Evolutionary conservation across 768 basidiomycete species (phyloP), one percentile per base, ranked within the genome.

Genomic region (Pseudohyphozyma bogoriensis): DNA sequence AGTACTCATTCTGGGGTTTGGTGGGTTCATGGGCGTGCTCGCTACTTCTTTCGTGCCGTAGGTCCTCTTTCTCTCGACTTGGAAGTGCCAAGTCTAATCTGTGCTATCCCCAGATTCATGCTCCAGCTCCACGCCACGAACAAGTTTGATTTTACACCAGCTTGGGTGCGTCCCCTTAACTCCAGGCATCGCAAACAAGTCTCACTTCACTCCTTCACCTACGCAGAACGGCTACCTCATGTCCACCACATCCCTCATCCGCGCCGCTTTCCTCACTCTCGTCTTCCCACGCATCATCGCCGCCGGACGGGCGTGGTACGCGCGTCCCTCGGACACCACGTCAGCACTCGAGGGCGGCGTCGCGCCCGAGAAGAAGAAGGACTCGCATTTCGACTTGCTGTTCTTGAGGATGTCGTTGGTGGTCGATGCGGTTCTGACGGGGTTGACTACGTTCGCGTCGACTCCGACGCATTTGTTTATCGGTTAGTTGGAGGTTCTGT

Each of bases 391-490:
- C 56, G 74, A 74, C 51, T 66, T 74, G 4, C 53, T 60, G 28
- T 74, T 74, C 63, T 46, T 74, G 11, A 56, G 70, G 39, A 67
- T 61, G 53, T 65, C 62, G 15, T 71, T 73, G 42, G 65, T 73
- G 39, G 33, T 71, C 44, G 73, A 74, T 51, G 73, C 66, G 11
- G 22, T 71, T 9, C 60, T 73, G 24, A 73, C 73, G 1, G 64
- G 55, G 18, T 51, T 55, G 7, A 57, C 70, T 18, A 58, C 67
- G 15, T 59, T 71, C 53, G 50, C 64, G 10, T 52, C 31, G 4
- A 26, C 59, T 18, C 67, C 70, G 8, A 71, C 69, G 71, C 70
- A 73, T 4, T 36, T 51, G 22, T 51, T 36, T 15, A 11, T 36
- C 10, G 51, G 47, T 50, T 33, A 18, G 6, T 22, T 6, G n/a